These are phyloP conservation scores for Glycine tomentella DNA, from an alignment of 306 rosid species.

Conservation along the genomic window DNA sequence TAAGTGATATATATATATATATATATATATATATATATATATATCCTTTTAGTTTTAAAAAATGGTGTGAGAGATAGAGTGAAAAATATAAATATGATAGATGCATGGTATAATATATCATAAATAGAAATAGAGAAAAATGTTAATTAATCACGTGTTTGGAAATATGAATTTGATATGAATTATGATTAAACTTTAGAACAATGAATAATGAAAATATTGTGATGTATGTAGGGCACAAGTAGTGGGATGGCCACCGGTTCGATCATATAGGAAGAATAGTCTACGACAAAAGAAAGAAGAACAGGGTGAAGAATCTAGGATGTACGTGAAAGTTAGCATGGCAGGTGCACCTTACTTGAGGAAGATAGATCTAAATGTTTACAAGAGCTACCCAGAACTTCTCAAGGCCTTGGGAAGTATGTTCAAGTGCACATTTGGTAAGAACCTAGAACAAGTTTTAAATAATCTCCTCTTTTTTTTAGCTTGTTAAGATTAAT, in stretches of 20 bases:
- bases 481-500: no score
- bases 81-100: no score
- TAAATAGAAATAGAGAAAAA: no score
- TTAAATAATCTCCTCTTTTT: no score
- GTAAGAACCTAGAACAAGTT: constrained; percentile 45
- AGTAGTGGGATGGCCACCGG: constrained; percentile 96
- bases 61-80: no score
- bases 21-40: no score
- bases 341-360: constrained; percentile 90
- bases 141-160: no score
- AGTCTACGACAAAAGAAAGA: constrained; percentile 48
- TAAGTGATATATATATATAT: constrained; percentile 46
- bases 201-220: background rate
- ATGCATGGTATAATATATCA: no score
- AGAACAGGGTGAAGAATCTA: constrained; percentile 49
- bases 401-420: constrained; percentile 71
- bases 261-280: constrained; percentile 72
- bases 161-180: no score
- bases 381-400: constrained; percentile 71
- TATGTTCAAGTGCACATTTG: constrained; percentile 76
- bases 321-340: constrained; percentile 81
- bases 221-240: constrained; percentile 62
- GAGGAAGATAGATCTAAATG: constrained; percentile 78
- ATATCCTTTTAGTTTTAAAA: no score
- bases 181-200: no score